Conservation (phyloP, 2,329 filamentous ascomycete genomes). For the Cercospora zeina region DNA sequence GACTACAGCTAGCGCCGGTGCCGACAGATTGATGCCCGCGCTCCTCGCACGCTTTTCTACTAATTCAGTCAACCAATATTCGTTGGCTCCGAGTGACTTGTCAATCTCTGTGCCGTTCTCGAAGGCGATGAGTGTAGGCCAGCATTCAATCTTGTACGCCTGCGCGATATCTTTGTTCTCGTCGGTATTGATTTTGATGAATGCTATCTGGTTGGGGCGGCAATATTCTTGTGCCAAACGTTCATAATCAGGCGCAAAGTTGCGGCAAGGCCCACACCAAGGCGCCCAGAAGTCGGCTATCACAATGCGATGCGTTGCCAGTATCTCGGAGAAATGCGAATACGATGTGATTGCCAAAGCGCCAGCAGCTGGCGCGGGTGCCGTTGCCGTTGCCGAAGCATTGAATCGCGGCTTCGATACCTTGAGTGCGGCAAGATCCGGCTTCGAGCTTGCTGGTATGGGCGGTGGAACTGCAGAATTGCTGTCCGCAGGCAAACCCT, state of each 20-base stretch:
- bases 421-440: conserved; percentile 59
- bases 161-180: conserved; percentile 28
- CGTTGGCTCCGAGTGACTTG: conserved; percentile 23
- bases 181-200: conserved; percentile 30
- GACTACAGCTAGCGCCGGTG: conserved; percentile 13
- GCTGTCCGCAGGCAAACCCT: conserved; percentile 15
- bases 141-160: conserved; percentile 25
- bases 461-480: conserved; percentile 48
- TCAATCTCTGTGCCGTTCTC: conserved; percentile 23
- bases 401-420: conserved; percentile 51
- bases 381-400: conserved; percentile 15
- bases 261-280: conserved; percentile 28
- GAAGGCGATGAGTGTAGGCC: conserved; percentile 28
- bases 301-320: conserved; percentile 23
- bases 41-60: conserved; percentile 20
- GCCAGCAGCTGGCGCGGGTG: conserved; percentile 21
- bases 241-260: conserved; percentile 29
- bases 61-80: conserved; percentile 18
- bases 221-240: conserved; percentile 21
- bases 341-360: conserved; percentile 25
- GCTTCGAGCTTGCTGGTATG: conserved; percentile 56
- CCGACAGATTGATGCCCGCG: conserved; percentile 18
- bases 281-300: conserved; percentile 27
- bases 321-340: conserved; percentile 22
- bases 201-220: conserved; percentile 24